These are phyloP conservation scores for Phytophthora citricola DNA, from an alignment of 352 stramenopile species.

Conservation along the genomic window DNA sequence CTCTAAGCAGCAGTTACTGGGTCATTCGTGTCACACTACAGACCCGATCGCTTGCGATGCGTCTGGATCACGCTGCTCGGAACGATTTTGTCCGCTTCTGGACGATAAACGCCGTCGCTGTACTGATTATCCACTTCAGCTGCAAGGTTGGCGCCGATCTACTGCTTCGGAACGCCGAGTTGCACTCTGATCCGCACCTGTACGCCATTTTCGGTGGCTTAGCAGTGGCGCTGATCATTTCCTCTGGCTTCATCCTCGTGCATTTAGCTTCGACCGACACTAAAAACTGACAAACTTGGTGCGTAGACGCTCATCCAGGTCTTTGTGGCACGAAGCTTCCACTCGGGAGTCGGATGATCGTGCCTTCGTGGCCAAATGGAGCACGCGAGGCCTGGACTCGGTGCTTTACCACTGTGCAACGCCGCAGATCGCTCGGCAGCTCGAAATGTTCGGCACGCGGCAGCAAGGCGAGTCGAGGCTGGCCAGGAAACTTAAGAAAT, in stretches of 20 bases:
- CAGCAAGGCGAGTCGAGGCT: slow-evolving; percentile 1
- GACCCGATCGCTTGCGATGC: slow-evolving; percentile 30
- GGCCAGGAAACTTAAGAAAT: slow-evolving; percentile 19
- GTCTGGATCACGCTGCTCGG: slow-evolving; percentile 31
- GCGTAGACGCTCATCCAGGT: not conserved
- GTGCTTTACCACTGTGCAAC: slow-evolving; percentile 43
- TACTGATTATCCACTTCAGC: slow-evolving; percentile 36
- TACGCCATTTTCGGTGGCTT: slow-evolving; percentile 48
- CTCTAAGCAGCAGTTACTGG: slow-evolving; percentile 51
- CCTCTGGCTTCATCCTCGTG: slow-evolving; percentile 30
- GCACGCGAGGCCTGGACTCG: slow-evolving; percentile 22
- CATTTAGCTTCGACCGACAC: slow-evolving; percentile 25
- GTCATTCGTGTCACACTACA: slow-evolving; percentile 45
- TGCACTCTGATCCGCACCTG: slow-evolving; percentile 46
- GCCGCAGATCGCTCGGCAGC: slow-evolving; percentile 33
- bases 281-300: slow-evolving; percentile 8
- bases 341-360: slow-evolving; percentile 20
- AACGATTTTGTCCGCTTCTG: slow-evolving; percentile 38
- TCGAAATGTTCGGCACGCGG: slow-evolving; percentile 23
- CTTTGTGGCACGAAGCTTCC: slow-evolving; percentile 12
- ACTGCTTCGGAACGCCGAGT: slow-evolving; percentile 32
- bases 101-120: slow-evolving; percentile 19
- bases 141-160: slow-evolving; percentile 38
- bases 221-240: slow-evolving; percentile 37
- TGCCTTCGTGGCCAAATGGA: slow-evolving; percentile 37